Base-by-base conservation (phyloP, 2,329 filamentous ascomycete genomes). In the Arthroderma sp. region DNA sequence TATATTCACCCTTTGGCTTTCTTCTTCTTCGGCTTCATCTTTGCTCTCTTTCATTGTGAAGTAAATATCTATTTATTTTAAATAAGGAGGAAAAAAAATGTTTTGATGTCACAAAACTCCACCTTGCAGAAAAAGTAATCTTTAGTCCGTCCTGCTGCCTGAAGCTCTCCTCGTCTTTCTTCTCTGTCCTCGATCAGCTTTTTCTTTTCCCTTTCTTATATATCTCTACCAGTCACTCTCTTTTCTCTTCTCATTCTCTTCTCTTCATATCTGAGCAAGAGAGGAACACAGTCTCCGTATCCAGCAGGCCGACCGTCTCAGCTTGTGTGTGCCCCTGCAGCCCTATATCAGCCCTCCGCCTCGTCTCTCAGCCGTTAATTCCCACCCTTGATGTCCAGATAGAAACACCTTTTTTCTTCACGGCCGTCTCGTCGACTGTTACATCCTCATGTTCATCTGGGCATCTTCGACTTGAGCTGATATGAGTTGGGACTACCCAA, bases 401-500 rank as follows among this genome's bases (percentile, higher is more conserved):
- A 36, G 10, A 15, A 36, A 10, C 34, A 36, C 34, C 5, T 27
- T 22, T 15, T 22, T 27, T 57, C 42, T 48, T 53, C 48, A n/a
- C 43, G 40, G 45, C 50, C 55, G 55, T 55, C 62, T 63, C 56
- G 56, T 56, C 58, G 59, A 56, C 56, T 56, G 54, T 54, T 61
- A 47, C 48, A 54, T 45, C 57, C 64, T 53, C 55, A 64, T 66
- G 62, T 58, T 63, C 59, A 61, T 58, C 57, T 54, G 56, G 56
- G 36, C 15, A 22, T 22, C 15, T 22, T 22, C 15, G 8, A 29
- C n/a, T 52, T 56, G 54, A 59, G 63, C 62, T 64, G 64, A 62
- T 62, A 67, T 67, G 65, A 67, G 60, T 66, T 67, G 63, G 63
- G 65, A 67, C 63, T 59, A 63, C 48, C 64, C 65, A 54, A 60